A percentile compares a stretch with the other conserved stretches of the same genome.
phyloP scores from a whole-genome alignment of 108 stramenopile species.

The Pinguiococcus pyrenoidosus region DNA sequence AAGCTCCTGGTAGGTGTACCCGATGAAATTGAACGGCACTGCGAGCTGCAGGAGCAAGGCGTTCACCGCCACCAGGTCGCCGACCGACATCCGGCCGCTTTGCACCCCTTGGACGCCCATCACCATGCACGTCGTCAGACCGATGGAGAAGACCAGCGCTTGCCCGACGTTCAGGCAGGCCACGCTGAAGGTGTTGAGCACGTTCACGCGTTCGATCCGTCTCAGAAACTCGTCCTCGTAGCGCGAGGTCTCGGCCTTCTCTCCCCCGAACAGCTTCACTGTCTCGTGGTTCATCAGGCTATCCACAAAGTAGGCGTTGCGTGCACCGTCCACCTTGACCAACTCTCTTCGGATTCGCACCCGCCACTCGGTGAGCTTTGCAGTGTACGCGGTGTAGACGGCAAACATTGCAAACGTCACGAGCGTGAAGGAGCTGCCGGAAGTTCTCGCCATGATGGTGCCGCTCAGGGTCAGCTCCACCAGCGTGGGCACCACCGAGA shows the following conservation, averaged over 20 bases:
- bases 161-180: slow-evolving; percentile 5
- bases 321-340: not conserved
- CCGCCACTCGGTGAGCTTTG: not conserved
- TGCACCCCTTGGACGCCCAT: not conserved
- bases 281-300: slow-evolving; percentile 2
- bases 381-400: not conserved
- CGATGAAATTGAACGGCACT: slow-evolving; percentile 8
- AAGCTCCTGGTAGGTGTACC: slow-evolving; percentile 7
- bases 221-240: not conserved
- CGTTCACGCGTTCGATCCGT: not conserved
- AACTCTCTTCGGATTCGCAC: not conserved
- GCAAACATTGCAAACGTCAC: slow-evolving; percentile 1
- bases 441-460: not conserved
- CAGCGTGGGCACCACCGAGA: slow-evolving; percentile 4
- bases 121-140: not conserved
- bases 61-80: slow-evolving; percentile 10
- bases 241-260: not conserved
- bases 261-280: not conserved
- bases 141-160: not conserved
- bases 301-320: slow-evolving; percentile 3
- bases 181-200: not conserved
- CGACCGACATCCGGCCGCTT: not conserved
- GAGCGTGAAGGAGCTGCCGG: not conserved
- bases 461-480: not conserved
- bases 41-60: slow-evolving; percentile 7